Conservation (phyloP, 805 yeast genomes). For the Candida ficus region DNA sequence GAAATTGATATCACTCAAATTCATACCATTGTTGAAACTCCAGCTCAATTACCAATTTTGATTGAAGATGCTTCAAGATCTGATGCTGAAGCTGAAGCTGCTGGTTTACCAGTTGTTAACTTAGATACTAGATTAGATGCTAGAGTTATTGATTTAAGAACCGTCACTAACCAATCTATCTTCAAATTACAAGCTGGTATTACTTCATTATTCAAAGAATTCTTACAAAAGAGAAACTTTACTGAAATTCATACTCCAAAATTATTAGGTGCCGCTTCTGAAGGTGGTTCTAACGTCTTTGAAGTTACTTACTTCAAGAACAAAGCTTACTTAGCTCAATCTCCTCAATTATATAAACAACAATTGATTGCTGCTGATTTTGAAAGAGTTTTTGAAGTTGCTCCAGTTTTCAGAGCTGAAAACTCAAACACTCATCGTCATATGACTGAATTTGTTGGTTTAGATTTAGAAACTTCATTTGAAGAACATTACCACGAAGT, state of each 20-base stretch:
- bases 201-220: conserved; percentile 84
- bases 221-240: conserved; percentile 60
- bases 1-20: conserved; percentile 78
- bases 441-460: conserved; percentile 97
- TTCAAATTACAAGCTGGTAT: conserved; percentile 93
- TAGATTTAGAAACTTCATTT: conserved; percentile 96
- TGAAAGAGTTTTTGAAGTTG: conserved; percentile 93
- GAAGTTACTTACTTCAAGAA: conserved; percentile 90
- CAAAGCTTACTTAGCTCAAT: conserved; percentile 92
- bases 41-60: conserved; percentile 86
- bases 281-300: conserved; percentile 97
- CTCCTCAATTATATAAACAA: conserved; percentile 97
- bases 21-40: conserved; percentile 78
- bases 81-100: conserved; percentile 89
- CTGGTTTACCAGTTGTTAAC: conserved; percentile 89
- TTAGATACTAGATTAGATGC: conserved; percentile 94
- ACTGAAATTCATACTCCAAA: conserved; percentile 96
- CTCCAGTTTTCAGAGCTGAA: conserved; percentile 98
- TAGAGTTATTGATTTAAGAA: conserved; percentile 94
- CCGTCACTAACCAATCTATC: conserved; percentile 95
- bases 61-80: conserved; percentile 96
- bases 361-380: conserved; percentile 97
- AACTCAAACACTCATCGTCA: conserved; percentile 99
- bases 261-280: conserved; percentile 90
- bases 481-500: conserved; percentile 98